Conservation (phyloP, 2,329 filamentous ascomycete genomes). For the Trichoderma oligosporum region DNA sequence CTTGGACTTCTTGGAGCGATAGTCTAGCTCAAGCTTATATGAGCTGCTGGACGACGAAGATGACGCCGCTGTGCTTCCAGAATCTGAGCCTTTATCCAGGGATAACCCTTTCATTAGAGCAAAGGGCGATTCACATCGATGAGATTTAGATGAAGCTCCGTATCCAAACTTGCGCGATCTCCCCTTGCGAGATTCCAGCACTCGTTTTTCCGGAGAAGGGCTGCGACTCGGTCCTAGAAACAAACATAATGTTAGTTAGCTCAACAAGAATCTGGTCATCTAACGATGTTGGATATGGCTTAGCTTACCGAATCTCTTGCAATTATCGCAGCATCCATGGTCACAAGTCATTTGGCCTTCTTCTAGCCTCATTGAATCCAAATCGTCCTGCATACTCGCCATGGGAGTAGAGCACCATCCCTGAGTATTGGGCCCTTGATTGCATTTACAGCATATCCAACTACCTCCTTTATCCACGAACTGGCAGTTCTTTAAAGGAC, state of each 20-base stretch:
- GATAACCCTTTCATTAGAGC: constrained; percentile 23
- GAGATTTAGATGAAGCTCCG: constrained; percentile 29
- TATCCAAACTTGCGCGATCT: constrained; percentile 36
- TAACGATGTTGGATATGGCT: no score
- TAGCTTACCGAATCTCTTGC: constrained; percentile 44
- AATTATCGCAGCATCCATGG: constrained; percentile 51
- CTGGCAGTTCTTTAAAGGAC: constrained; percentile 49
- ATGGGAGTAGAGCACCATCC: constrained; percentile 50
- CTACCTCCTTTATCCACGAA: constrained; percentile 47
- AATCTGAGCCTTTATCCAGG: constrained; percentile 14
- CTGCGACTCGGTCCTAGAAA: constrained; percentile 32
- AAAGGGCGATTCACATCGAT: constrained; percentile 31
- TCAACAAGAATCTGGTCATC: background rate
- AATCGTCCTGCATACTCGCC: constrained; percentile 31
- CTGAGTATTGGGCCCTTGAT: constrained; percentile 47
- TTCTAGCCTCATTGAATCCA: constrained; percentile 34
- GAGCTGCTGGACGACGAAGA: constrained; percentile 24
- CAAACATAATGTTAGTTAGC: background rate
- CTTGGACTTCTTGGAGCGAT: constrained; percentile 29
- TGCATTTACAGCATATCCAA: constrained; percentile 54
- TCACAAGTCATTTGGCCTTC: constrained; percentile 44
- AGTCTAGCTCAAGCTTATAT: constrained; percentile 32
- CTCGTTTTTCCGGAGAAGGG: constrained; percentile 36
- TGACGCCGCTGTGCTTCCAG: constrained; percentile 1
- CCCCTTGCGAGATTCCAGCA: constrained; percentile 37